Conservation (phyloP, 2,329 filamentous ascomycete species). For the Pseudofabraea citricarpa region DNA sequence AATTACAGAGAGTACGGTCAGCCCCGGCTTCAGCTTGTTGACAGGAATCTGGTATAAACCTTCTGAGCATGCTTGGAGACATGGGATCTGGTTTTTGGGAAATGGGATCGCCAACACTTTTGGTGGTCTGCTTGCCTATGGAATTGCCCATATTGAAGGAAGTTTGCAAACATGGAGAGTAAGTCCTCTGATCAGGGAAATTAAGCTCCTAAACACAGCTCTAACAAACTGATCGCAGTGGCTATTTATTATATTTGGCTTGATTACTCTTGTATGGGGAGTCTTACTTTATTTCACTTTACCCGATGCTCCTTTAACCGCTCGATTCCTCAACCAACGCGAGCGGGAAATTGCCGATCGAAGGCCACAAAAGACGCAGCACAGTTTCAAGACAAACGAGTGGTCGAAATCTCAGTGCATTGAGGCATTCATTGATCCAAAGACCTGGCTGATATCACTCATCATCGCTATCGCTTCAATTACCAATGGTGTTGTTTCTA, state of each 20-base stretch:
- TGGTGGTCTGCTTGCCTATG: constrained; percentile 28
- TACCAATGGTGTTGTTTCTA: constrained; percentile 41
- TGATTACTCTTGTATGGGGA: constrained; percentile 22
- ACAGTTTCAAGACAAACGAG: constrained; percentile 16
- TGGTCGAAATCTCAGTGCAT: constrained; percentile 10
- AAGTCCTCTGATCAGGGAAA: constrained; percentile 12
- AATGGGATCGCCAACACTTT: constrained; percentile 32
- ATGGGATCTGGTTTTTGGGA: neutral
- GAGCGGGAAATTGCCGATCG: constrained; percentile 21
- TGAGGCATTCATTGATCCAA: constrained; percentile 12
- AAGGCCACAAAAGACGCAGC: constrained; percentile 15
- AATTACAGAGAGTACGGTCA: constrained; percentile 27
- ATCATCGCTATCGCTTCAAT: constrained; percentile 18
- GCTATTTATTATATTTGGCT: constrained; percentile 31
- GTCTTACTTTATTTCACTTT: constrained; percentile 14
- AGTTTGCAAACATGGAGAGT: constrained; percentile 13
- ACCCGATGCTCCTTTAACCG: constrained; percentile 34
- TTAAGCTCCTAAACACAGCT: constrained; percentile 26
- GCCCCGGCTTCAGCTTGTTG: constrained; percentile 33
- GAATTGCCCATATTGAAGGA: constrained; percentile 26
- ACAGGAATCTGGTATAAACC: constrained; percentile 36
- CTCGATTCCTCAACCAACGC: constrained; percentile 47
- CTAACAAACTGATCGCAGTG: constrained; percentile 9
- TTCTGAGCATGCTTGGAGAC: constrained; percentile 30
- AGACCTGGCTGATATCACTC: constrained; percentile 10